Percentiles rank a stretch among this genome's conserved stretches.
Conservation (phyloP, 495 filamentous ascomycete genomes). For the Penicillium waksmanii region DNA sequence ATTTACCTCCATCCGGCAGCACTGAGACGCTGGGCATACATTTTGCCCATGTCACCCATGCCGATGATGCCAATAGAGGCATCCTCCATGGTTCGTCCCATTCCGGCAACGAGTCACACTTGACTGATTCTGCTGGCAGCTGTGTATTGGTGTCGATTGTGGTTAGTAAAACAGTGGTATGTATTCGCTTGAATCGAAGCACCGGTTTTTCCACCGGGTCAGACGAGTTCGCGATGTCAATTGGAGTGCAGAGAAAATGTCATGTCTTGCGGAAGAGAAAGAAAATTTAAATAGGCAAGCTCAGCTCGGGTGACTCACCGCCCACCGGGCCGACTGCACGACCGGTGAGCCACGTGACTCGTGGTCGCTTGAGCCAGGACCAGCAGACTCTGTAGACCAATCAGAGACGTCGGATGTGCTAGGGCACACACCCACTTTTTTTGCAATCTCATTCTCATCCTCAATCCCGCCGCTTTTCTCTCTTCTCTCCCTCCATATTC, state of each 20-base stretch:
- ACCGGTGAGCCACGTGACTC: constrained; percentile 26
- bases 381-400: constrained; percentile 27
- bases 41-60: constrained; percentile 99
- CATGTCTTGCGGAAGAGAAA: not conserved
- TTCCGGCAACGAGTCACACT: constrained; percentile 22
- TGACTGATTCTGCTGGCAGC: constrained; percentile 1
- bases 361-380: constrained; percentile 36
- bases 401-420: constrained; percentile 29
- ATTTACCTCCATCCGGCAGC: constrained; percentile 93
- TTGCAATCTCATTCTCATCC: constrained; percentile 19
- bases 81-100: constrained; percentile 59
- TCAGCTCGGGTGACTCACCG: constrained; percentile 30
- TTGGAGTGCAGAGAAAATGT: constrained; percentile 17
- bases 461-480: constrained; percentile 26
- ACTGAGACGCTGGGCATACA: constrained; percentile 90
- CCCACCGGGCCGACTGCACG: constrained; percentile 39
- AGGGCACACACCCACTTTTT: constrained; percentile 54
- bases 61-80: constrained; percentile 90
- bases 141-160: not conserved
- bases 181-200: not conserved
- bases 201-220: not conserved
- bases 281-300: constrained; percentile 44
- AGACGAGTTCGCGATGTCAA: constrained; percentile 21
- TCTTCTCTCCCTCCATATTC: constrained; percentile 43
- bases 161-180: constrained; percentile 10